Evolutionary conservation across 176 grass and related monocot genomes (phyloP).

Genomic region (Dendrocalamus sinicus): DNA sequence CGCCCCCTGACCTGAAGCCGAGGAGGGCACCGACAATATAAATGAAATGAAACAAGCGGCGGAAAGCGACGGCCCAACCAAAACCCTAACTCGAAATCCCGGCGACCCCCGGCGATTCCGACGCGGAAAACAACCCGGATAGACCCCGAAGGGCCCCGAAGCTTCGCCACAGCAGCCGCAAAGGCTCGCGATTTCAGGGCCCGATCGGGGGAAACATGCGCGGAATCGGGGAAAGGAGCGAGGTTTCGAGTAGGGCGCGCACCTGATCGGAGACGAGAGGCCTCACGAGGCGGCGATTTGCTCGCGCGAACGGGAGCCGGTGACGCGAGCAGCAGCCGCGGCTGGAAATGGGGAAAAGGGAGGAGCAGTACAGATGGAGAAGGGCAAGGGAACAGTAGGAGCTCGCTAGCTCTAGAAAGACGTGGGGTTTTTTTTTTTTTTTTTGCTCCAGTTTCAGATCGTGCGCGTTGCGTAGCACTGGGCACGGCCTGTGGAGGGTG

Average conservation of each 20-base stretch:
- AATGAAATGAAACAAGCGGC: conserved; percentile 18
- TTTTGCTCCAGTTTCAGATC: conserved; percentile 20
- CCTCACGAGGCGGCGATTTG: conserved; percentile 28
- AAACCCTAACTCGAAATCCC: conserved; percentile 56
- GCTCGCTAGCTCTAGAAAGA: too few species aligned
- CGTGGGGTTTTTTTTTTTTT: neutral
- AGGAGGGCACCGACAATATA: conserved; percentile 20
- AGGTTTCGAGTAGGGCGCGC: conserved; percentile 1
- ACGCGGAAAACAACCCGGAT: conserved; percentile 23
- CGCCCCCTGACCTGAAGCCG: conserved; percentile 9
- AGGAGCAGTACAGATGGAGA: neutral
- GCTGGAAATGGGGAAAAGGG: conserved; percentile 21
- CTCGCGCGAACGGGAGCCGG: conserved; percentile 11
- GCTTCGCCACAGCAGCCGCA: conserved; percentile 31
- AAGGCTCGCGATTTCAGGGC: neutral
- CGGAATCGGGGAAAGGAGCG: neutral
- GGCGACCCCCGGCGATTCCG: conserved; percentile 22
- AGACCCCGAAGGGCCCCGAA: conserved; percentile 49
- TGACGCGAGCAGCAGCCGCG: conserved; percentile 7
- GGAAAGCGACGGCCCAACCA: conserved; percentile 65
- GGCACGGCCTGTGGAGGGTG: neutral
- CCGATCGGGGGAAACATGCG: conserved; percentile 3
- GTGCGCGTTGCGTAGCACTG: neutral
- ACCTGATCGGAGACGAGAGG: conserved; percentile 43
- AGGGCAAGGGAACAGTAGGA: neutral